Evolutionary conservation across 768 basidiomycete species (phyloP), one percentile per base, ranked within the genome.

Genomic region (Tremella mesenterica): DNA sequence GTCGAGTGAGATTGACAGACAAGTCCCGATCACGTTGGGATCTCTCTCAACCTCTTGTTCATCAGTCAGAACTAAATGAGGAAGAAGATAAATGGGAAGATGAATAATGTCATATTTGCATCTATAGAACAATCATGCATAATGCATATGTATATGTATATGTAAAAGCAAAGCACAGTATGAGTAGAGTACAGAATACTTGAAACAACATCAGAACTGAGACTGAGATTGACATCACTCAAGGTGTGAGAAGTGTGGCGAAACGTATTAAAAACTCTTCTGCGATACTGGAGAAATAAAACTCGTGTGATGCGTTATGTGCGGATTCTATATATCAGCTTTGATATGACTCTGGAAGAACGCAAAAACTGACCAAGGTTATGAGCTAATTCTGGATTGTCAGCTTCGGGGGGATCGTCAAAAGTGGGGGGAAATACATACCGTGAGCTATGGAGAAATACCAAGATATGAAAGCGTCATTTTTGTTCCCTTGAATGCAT

Each of bases 231-330:
- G n/a, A n/a, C n/a, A n/a, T n/a, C n/a, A n/a, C n/a, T n/a, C n/a
- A n/a, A n/a, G n/a, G n/a, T n/a, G n/a, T n/a, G n/a, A 46, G 27
- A 20, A 65, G 51, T 6, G 45, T 33, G 25, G 45, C 63, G 34
- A 76, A 69, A 13, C 60, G 59, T 2, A 69, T 36, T 27, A 77
- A 68, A 56, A 74, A 74, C 27, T 69, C 79, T 73, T 95, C 88
- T 58, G 86, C 87, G 18, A 96, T 85, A 5, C 86, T 83, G 26
- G 88, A 88, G 64, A 93, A 91, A 72, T 88, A 95, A 72, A 95
- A 96, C 58, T 90, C 88, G 59, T 93, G 91, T 66, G 91, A 85
- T 0, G 87, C 83, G 70, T 93, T 91, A 64, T 95, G 92, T 6
- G 67, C 60, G 18, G 69, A 61, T 58, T 65, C 62, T 61, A 49